Conservation (phyloP, 306 rosid species). For the Begonia masoniana region DNA sequence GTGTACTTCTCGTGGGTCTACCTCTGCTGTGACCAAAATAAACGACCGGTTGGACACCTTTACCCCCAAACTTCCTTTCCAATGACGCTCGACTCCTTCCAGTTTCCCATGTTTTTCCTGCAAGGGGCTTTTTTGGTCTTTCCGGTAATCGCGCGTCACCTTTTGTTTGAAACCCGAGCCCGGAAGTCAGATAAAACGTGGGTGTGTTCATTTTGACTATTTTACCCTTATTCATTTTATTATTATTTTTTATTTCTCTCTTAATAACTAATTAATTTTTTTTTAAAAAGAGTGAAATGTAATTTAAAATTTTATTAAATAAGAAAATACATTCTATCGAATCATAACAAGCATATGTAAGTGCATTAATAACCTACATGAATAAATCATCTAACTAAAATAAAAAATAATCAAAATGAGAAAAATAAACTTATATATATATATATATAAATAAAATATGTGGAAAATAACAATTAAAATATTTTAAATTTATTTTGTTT, state of each 20-base stretch:
- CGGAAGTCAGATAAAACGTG: slow-evolving; percentile 2
- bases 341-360: too few relatives aligned
- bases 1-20: slow-evolving; percentile 8
- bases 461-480: slow-evolving; percentile 7
- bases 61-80: background rate
- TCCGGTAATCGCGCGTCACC: slow-evolving; percentile 10
- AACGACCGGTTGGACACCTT: slow-evolving; percentile 2
- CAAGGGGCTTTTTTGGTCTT: slow-evolving; percentile 29
- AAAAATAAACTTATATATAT: too few relatives aligned
- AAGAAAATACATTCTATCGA: too few relatives aligned
- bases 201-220: background rate
- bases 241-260: background rate
- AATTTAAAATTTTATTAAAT: too few relatives aligned
- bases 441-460: too few relatives aligned
- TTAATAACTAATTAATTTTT: too few relatives aligned
- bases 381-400: too few relatives aligned
- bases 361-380: too few relatives aligned
- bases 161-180: slow-evolving; percentile 6
- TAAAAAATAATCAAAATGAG: too few relatives aligned
- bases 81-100: slow-evolving; percentile 12
- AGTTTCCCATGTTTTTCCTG: slow-evolving; percentile 8
- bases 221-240: background rate
- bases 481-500: background rate
- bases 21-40: too few relatives aligned
- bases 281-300: too few relatives aligned